Percentiles rank a stretch among this genome's conserved stretches.
Conservation (phyloP, 768 basidiomycete genomes). For the Pleurotus pulmonarius region DNA sequence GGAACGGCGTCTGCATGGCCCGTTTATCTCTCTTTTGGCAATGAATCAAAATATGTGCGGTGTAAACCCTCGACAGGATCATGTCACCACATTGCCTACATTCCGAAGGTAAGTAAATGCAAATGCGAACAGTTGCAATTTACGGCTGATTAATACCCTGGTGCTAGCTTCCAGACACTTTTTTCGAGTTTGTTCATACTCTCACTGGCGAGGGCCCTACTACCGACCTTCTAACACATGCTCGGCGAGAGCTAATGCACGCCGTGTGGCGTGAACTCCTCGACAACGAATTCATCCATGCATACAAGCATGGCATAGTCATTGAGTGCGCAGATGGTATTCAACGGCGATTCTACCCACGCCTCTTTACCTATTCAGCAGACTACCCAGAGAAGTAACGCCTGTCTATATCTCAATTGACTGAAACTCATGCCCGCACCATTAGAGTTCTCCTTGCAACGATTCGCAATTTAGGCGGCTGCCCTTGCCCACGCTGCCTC, state of each 20-base stretch:
- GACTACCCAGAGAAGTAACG: constrained; percentile 22
- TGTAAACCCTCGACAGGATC: constrained; percentile 15
- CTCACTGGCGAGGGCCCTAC: background rate
- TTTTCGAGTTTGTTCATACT: constrained; percentile 2
- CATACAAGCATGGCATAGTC: constrained; percentile 19
- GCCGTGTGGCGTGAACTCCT: constrained; percentile 18
- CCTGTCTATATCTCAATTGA: background rate
- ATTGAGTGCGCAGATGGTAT: constrained; percentile 18
- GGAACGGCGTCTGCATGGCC: constrained; percentile 30
- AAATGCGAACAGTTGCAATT: background rate
- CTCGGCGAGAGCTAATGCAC: constrained; percentile 19
- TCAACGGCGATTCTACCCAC: constrained; percentile 14
- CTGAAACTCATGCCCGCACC: background rate
- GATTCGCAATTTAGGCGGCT: background rate
- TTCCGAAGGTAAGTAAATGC: constrained; percentile 14
- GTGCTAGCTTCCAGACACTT: constrained; percentile 9
- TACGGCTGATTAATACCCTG: background rate
- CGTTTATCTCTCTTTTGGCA: constrained; percentile 28
- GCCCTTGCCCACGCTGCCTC: constrained; percentile 8
- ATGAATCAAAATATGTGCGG: constrained; percentile 28
- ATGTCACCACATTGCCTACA: constrained; percentile 28
- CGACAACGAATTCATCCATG: constrained; percentile 17
- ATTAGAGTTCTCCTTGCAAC: background rate
- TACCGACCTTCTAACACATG: constrained; percentile 1
- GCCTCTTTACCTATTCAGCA: constrained; percentile 21